phyloP scores from a whole-genome alignment of 2,329 filamentous ascomycete genomes.

The Camptophora hylomeconis region DNA sequence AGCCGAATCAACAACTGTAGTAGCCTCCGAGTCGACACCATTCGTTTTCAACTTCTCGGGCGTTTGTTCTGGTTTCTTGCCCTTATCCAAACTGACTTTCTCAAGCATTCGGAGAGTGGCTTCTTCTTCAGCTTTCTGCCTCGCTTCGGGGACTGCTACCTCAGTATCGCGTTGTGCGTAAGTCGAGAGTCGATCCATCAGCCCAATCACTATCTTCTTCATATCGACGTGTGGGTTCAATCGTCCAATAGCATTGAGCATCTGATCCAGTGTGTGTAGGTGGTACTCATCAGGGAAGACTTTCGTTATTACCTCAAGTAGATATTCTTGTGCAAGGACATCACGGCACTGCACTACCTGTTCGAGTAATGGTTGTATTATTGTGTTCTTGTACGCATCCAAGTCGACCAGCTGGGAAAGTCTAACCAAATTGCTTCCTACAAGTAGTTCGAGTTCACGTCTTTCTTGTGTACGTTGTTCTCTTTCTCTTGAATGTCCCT shows the following conservation, averaged over 20 bases:
- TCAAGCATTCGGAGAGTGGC: conserved; percentile 67
- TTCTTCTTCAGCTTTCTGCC: conserved; percentile 68
- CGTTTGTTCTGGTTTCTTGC: conserved; percentile 17
- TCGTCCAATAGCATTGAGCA: conserved; percentile 81
- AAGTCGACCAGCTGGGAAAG: conserved; percentile 92
- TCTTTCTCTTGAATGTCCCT: conserved; percentile 87
- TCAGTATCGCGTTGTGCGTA: conserved; percentile 83
- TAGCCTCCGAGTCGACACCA: conserved; percentile 21
- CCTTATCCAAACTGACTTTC: conserved; percentile 51
- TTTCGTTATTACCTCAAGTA: conserved; percentile 95
- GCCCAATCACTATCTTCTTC: conserved; percentile 91
- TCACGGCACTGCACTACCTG: conserved; percentile 97
- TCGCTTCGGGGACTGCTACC: conserved; percentile 58
- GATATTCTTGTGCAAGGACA: conserved; percentile 91
- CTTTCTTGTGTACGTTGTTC: conserved; percentile 89
- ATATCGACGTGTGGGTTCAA: conserved; percentile 95
- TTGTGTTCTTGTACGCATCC: conserved; percentile 82
- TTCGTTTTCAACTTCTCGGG: conserved; percentile 17
- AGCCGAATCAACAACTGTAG: conserved; percentile 13
- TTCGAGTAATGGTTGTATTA: conserved; percentile 77
- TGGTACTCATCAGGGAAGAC: conserved; percentile 99
- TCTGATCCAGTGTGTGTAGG: conserved; percentile 87
- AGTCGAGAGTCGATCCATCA: conserved; percentile 91
- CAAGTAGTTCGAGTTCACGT: conserved; percentile 86
- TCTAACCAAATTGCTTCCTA: conserved; percentile 90